These are phyloP conservation scores for Dryas alaskensis DNA, from an alignment of 306 rosid genomes.

Conservation along the genomic window DNA sequence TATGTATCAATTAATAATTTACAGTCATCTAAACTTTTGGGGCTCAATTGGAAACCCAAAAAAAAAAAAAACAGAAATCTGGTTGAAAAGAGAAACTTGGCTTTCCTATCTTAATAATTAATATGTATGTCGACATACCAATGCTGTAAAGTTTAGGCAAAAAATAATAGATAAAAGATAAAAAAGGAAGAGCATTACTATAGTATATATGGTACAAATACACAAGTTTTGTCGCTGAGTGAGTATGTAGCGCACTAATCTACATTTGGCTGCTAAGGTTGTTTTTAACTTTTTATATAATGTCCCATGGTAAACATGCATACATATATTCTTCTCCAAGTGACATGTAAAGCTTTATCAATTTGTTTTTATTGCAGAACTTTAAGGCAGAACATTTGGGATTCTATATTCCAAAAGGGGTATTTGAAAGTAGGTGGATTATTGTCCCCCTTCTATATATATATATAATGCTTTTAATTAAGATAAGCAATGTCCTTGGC, in stretches of 20 bases:
- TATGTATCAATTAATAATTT: too few species aligned
- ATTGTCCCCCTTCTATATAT: neutral
- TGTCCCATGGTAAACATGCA: too few species aligned
- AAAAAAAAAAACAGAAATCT: neutral
- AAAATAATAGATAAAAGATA: neutral
- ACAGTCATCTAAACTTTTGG: too few species aligned
- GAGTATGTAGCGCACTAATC: neutral
- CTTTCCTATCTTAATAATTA: neutral
- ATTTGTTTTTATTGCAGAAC: too few species aligned
- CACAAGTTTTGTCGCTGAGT: neutral
- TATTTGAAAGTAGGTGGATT: neutral
- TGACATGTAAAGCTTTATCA: too few species aligned
- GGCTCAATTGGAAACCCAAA: too few species aligned
- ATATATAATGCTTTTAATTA: neutral
- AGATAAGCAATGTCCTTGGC: neutral
- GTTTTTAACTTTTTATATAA: neutral
- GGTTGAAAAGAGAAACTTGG: neutral
- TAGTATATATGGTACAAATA: neutral
- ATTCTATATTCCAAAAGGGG: too few species aligned
- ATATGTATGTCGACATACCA: neutral
- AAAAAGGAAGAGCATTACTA: neutral
- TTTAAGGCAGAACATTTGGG: too few species aligned
- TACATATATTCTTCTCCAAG: too few species aligned
- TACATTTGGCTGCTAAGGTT: too few species aligned
- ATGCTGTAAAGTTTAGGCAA: neutral